Base-by-base conservation (phyloP, 176 grass and related monocot genomes). In the Microstegium vimineum region DNA sequence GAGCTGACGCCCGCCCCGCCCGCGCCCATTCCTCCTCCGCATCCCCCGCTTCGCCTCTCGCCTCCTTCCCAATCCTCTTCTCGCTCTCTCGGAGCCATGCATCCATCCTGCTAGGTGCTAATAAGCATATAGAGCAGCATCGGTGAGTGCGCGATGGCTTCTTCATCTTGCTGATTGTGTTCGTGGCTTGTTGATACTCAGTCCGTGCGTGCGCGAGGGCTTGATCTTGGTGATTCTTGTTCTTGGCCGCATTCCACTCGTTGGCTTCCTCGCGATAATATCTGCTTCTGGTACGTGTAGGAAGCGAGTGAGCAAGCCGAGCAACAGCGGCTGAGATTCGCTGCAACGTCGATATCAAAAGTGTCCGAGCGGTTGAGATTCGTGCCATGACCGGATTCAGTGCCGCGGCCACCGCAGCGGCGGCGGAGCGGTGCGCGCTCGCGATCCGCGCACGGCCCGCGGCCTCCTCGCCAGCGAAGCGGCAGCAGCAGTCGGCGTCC, bases 381-480 rank as follows among this genome's bases (percentile, higher is more conserved):
- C 88, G 78, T 77, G 54, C 56, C 20, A 90, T 86, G 88, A 63
- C 73, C 67, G 83, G 88, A 54, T 77, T 83, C 78, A 45, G 83
- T 7, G 78, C 78, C n/a, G 63, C 78, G 60, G 71, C 72, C 41
- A 73, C 76, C 25, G 27, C 82, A 7, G 80, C 51, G 25, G 69
- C 77, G 32, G 54, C 72, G 26, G 88, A 90, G 74, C 66, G 67
- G 78, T 83, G 84, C 79, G 79, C 79, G 8, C 67, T 86, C 67
- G 79, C 74, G 68, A 79, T 90, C 83, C 79, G 70, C 88, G 68
- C 74, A 61, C 69, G 83, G 8, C 61, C 83, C 7, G 43, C 63
- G 14, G n/a, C 65, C 30, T 30, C 64, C 56, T 43, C 77, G 28
- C 70, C 87, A 71, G 42, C 81, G 59, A 52, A 13, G 47, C 76